Evolutionary conservation across 2,329 filamentous ascomycete genomes (phyloP).

Genomic region (Fusarium algeriense): DNA sequence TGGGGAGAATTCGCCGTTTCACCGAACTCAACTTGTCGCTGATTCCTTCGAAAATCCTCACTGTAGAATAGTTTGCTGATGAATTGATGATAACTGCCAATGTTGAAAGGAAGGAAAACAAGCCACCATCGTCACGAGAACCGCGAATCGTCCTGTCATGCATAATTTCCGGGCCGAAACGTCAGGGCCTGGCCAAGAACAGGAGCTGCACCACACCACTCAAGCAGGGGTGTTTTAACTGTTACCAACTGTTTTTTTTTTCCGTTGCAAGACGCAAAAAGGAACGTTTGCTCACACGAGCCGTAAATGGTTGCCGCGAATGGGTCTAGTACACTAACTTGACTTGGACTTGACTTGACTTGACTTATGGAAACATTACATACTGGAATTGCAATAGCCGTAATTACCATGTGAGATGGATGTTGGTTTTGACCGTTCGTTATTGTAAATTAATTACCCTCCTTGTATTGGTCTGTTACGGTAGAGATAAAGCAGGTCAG

Average conservation of each 20-base stretch:
- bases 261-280: background rate
- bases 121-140: slow-evolving; percentile 41
- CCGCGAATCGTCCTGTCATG: slow-evolving; percentile 41
- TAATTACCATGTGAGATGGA: background rate
- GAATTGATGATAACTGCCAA: background rate
- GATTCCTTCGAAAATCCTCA: background rate
- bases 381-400: background rate
- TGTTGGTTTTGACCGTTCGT: too few relatives aligned
- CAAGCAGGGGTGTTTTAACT: slow-evolving; percentile 3
- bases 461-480: background rate
- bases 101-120: background rate
- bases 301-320: slow-evolving; percentile 12
- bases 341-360: background rate
- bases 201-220: slow-evolving; percentile 4
- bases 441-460: background rate
- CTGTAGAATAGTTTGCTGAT: background rate
- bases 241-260: background rate
- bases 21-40: background rate
- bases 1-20: slow-evolving; percentile 33
- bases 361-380: slow-evolving; percentile 22
- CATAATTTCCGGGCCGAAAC: slow-evolving; percentile 47
- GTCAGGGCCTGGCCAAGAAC: slow-evolving; percentile 30
- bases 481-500: slow-evolving; percentile 19
- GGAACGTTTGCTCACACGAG: slow-evolving; percentile 6
- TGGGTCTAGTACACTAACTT: slow-evolving; percentile 5